Evolutionary conservation across 2,329 filamentous ascomycete genomes (phyloP).

Genomic region (Fusarium newnesense): DNA sequence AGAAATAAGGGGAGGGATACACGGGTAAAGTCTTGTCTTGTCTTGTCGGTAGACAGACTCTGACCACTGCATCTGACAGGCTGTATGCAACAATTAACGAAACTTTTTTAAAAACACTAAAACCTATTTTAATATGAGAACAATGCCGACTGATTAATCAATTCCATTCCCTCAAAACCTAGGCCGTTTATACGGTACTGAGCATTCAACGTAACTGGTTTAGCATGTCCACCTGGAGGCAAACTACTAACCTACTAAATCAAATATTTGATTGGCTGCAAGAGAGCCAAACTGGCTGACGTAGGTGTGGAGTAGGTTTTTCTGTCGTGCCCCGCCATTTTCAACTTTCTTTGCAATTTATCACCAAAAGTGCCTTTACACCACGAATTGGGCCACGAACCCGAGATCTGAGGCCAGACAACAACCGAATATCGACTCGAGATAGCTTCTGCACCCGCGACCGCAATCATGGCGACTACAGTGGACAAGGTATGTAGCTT

Average conservation of each 20-base stretch:
- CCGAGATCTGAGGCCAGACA: constrained; percentile 32
- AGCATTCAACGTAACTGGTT: too few relatives aligned
- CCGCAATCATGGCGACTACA: constrained; percentile 86
- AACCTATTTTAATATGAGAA: background rate
- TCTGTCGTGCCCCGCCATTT: constrained; percentile 53
- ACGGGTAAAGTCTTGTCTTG: constrained; percentile 7
- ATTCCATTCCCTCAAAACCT: background rate
- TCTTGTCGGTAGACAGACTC: background rate
- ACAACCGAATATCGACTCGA: constrained; percentile 14
- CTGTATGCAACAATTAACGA: constrained; percentile 27
- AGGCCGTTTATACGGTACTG: background rate
- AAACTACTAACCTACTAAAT: too few relatives aligned
- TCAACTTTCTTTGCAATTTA: constrained; percentile 37
- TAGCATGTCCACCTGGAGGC: background rate
- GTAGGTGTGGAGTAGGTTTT: constrained; percentile 43
- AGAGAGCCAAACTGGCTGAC: constrained; percentile 41
- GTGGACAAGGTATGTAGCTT: constrained; percentile 83
- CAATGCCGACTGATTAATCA: background rate
- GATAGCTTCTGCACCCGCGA: constrained; percentile 18
- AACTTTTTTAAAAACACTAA: constrained; percentile 11
- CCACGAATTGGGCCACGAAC: constrained; percentile 32
- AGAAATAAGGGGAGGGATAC: constrained; percentile 6
- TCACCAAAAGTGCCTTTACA: constrained; percentile 36
- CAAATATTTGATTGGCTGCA: constrained; percentile 21
- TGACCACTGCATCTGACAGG: constrained; percentile 6